Evolutionary conservation across 345 rosid genomes (phyloP).

Genomic region (Anastatica hierochuntica): DNA sequence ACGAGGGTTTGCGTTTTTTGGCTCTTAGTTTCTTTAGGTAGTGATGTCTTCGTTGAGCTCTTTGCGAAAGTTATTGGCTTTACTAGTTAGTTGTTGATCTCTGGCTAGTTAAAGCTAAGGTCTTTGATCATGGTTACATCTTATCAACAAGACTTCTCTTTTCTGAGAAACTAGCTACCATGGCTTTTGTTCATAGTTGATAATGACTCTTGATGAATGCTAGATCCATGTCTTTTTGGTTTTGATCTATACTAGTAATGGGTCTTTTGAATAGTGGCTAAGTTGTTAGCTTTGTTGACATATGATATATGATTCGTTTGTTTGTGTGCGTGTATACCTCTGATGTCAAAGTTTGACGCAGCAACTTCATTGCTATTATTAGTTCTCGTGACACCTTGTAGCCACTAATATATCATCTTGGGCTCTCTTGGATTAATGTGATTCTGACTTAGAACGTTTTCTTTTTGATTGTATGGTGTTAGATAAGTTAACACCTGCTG

Average conservation of each 20-base stretch:
- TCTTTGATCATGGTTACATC: neutral
- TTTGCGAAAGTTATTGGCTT: neutral
- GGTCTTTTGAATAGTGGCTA: no score
- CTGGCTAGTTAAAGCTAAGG: neutral
- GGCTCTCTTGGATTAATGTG: neutral
- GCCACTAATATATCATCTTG: neutral
- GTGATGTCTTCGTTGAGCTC: neutral
- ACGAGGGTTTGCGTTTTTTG: neutral
- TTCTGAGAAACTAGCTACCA: no score
- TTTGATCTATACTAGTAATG: no score
- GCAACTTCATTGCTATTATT: neutral
- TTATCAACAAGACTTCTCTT: no score
- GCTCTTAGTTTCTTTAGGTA: neutral
- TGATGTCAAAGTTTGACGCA: no score
- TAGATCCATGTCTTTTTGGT: no score
- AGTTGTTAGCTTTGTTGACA: slow-evolving; percentile 12
- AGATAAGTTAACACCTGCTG: slow-evolving; percentile 95
- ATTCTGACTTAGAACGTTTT: slow-evolving; percentile 22
- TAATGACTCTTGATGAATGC: neutral
- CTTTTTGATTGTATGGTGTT: slow-evolving; percentile 19
- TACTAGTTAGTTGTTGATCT: neutral
- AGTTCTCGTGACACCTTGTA: neutral
- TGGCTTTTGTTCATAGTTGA: no score
- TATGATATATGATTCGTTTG: slow-evolving; percentile 12
- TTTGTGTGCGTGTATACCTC: neutral